These are phyloP conservation scores for Fusarium redolens DNA, from an alignment of 2,329 filamentous ascomycete genomes.

Conservation along the genomic window DNA sequence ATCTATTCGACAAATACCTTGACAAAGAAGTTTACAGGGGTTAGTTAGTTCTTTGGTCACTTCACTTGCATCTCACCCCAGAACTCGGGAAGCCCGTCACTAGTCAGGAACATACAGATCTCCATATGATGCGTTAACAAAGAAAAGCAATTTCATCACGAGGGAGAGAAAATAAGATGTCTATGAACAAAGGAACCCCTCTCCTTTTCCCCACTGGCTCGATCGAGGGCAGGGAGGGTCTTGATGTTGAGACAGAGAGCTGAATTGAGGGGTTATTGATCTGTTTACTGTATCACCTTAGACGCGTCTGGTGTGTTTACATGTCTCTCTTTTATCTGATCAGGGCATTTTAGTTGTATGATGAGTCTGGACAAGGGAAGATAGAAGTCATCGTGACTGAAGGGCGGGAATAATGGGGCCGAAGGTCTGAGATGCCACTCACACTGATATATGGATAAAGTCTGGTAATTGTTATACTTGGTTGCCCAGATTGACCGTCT, in stretches of 20 bases:
- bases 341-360: background rate
- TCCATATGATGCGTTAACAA: background rate
- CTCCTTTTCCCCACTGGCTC: background rate
- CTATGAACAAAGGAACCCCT: background rate
- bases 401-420: constrained; percentile 1
- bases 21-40: constrained; percentile 1
- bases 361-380: constrained; percentile 10
- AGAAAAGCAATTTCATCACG: background rate
- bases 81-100: constrained; percentile 15
- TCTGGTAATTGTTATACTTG: background rate
- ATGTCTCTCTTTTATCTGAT: constrained; percentile 6
- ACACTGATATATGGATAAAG: constrained; percentile 4
- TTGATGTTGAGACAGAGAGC: constrained; percentile 24
- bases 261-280: constrained; percentile 12
- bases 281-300: background rate
- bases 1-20: background rate
- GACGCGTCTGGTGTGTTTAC: constrained; percentile 23
- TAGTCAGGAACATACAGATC: constrained; percentile 5
- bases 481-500: background rate
- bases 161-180: constrained; percentile 4
- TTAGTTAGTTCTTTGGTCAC: background rate
- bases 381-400: background rate
- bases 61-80: background rate
- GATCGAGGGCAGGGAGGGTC: constrained; percentile 23
- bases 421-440: background rate